These are phyloP conservation scores for Phytopythium kandeliae DNA, from an alignment of 352 stramenopile species.

Conservation along the genomic window DNA sequence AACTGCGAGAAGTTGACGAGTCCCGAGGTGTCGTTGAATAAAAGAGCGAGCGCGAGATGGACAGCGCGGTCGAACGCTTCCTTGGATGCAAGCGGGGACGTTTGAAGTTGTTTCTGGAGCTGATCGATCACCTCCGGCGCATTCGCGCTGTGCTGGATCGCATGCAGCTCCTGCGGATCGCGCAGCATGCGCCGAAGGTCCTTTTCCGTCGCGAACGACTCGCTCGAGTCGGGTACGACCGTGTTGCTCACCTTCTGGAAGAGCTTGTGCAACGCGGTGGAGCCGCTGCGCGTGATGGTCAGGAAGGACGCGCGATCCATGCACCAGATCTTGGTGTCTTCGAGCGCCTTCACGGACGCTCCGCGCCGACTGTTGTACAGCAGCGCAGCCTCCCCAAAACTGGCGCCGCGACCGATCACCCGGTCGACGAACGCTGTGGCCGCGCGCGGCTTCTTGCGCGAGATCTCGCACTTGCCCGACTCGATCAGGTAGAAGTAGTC, in stretches of 20 bases:
- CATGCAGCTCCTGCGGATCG: constrained; percentile 24
- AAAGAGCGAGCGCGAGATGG: constrained; percentile 51
- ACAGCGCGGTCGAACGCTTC: constrained; percentile 47
- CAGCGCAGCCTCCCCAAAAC: constrained; percentile 95
- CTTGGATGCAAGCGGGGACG: constrained; percentile 2
- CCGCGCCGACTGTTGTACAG: constrained; percentile 95
- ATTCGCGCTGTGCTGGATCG: constrained; percentile 26
- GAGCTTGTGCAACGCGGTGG: constrained; percentile 63
- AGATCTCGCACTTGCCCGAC: constrained; percentile 66
- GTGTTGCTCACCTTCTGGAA: constrained; percentile 61
- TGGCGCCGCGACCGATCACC: constrained; percentile 58
- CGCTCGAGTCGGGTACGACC: constrained; percentile 23
- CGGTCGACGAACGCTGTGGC: constrained; percentile 55
- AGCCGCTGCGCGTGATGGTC: constrained; percentile 80
- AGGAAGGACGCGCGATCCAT: constrained; percentile 87
- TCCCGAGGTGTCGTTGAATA: constrained; percentile 67
- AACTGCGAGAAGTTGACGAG: constrained; percentile 88
- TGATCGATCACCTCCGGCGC: neutral
- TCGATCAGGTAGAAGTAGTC: constrained; percentile 88
- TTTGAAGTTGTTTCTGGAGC: neutral
- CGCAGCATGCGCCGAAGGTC: constrained; percentile 58
- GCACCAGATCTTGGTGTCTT: constrained; percentile 91
- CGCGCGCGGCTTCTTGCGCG: constrained; percentile 55
- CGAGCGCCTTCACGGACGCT: constrained; percentile 83
- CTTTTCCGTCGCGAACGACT: constrained; percentile 54